These are phyloP conservation scores for Scheffersomyces lignosus DNA, from an alignment of 805 yeast genomes.

Conservation along the genomic window DNA sequence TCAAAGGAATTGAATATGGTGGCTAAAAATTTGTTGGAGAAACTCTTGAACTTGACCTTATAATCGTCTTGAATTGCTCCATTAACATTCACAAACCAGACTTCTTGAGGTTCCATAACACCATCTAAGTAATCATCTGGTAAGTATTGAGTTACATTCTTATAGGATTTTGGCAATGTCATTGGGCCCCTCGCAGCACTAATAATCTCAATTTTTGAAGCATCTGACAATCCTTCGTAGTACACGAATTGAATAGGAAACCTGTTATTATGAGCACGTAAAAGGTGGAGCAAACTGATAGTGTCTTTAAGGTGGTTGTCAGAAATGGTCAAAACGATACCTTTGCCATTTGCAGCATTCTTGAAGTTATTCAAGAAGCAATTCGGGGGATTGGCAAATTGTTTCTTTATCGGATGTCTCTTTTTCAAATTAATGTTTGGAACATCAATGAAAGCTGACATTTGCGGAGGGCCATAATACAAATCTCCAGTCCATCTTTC, in stretches of 20 bases:
- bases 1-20: conserved; percentile 41
- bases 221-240: conserved; percentile 29
- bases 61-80: conserved; percentile 15
- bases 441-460: conserved; percentile 20
- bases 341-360: conserved; percentile 31
- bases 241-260: conserved; percentile 45
- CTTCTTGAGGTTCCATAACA: conserved; percentile 34
- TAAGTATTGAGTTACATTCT: conserved; percentile 18
- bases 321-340: conserved; percentile 32
- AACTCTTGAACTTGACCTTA: conserved; percentile 26
- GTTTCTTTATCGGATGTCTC: conserved; percentile 9
- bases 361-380: conserved; percentile 32
- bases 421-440: background rate
- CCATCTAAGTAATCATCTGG: conserved; percentile 22
- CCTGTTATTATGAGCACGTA: conserved; percentile 49
- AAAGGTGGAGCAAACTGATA: conserved; percentile 47
- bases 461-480: conserved; percentile 29
- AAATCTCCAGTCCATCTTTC: conserved; percentile 35
- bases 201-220: conserved; percentile 11
- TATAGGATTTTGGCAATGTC: conserved; percentile 25
- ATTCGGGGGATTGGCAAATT: conserved; percentile 14
- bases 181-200: conserved; percentile 4
- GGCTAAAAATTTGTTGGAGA: conserved; percentile 36
- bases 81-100: conserved; percentile 38
- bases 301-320: conserved; percentile 31